Evolutionary conservation across 139 green algal species (phyloP).

Genomic region (Pseudopediastrum boryanum): DNA sequence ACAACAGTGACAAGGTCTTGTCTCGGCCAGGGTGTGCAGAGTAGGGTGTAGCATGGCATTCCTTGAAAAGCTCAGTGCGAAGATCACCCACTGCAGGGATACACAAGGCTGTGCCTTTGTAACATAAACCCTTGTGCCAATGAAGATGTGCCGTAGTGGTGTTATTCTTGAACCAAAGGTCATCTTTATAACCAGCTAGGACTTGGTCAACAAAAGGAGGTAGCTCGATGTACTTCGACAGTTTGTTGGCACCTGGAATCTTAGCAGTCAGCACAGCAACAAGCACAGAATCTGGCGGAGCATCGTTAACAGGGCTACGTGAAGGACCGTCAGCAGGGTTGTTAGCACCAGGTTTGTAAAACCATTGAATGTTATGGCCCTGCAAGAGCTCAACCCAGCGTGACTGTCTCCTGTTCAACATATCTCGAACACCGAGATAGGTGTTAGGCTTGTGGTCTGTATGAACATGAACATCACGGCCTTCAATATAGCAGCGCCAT

Average conservation of each 20-base stretch:
- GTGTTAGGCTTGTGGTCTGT: slow-evolving; percentile 30
- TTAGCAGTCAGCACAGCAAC: not conserved
- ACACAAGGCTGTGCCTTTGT: not conserved
- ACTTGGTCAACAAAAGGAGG: not conserved
- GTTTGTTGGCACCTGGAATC: not conserved
- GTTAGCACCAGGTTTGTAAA: not conserved
- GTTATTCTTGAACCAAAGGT: not conserved
- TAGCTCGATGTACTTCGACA: too few relatives aligned
- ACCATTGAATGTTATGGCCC: not conserved
- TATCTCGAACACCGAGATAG: not conserved
- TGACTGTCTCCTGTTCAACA: not conserved
- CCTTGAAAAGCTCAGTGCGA: not conserved
- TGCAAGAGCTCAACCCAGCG: slow-evolving; percentile 21
- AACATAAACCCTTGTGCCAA: slow-evolving; percentile 3
- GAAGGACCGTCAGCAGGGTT: not conserved
- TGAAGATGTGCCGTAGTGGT: not conserved
- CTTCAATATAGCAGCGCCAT: slow-evolving; percentile 10
- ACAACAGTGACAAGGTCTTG: not conserved
- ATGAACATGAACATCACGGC: slow-evolving; percentile 10
- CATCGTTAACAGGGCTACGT: not conserved
- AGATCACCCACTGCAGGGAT: not conserved
- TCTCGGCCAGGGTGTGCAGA: not conserved
- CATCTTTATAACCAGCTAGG: not conserved
- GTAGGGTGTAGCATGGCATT: slow-evolving; percentile 22
- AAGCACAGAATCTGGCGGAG: not conserved